These are phyloP conservation scores for Neofusicoccum kwambonambiense DNA, from an alignment of 2,329 filamentous ascomycete species.

Conservation along the genomic window DNA sequence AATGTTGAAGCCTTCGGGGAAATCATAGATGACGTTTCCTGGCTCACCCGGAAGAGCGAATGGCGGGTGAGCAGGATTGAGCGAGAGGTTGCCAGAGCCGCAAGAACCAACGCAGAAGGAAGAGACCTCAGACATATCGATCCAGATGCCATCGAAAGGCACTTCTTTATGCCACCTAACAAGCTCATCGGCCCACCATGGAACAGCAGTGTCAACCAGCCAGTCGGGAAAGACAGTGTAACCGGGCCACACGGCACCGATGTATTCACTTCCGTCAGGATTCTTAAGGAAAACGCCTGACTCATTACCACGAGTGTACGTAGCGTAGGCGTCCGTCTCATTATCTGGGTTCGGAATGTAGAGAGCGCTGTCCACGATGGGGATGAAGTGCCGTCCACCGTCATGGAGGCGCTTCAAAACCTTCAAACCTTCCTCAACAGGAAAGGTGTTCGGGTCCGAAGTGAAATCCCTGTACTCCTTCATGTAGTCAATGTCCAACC, in stretches of 20 bases:
- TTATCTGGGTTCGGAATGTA: slow-evolving; percentile 73
- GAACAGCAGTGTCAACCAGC: slow-evolving; percentile 57
- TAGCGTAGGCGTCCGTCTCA: slow-evolving; percentile 56
- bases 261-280: slow-evolving; percentile 55
- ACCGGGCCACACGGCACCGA: slow-evolving; percentile 57
- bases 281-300: slow-evolving; percentile 53
- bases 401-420: slow-evolving; percentile 56
- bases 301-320: slow-evolving; percentile 51
- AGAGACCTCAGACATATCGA: slow-evolving; percentile 62
- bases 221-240: slow-evolving; percentile 63
- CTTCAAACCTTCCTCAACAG: slow-evolving; percentile 47
- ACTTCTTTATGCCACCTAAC: slow-evolving; percentile 52
- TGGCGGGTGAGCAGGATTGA: slow-evolving; percentile 68
- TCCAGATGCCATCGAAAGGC: slow-evolving; percentile 52
- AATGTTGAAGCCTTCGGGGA: slow-evolving; percentile 68
- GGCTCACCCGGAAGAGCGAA: slow-evolving; percentile 66
- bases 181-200: slow-evolving; percentile 61
- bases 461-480: slow-evolving; percentile 60
- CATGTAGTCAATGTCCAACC: slow-evolving; percentile 55
- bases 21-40: slow-evolving; percentile 58
- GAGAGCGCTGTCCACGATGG: slow-evolving; percentile 63
- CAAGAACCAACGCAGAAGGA: slow-evolving; percentile 72
- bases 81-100: slow-evolving; percentile 61
- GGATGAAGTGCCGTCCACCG: slow-evolving; percentile 58
- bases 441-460: slow-evolving; percentile 54